Evolutionary conservation across 345 rosid species (phyloP), one percentile per base, ranked within the genome.

Genomic region (Psidium guajava): DNA sequence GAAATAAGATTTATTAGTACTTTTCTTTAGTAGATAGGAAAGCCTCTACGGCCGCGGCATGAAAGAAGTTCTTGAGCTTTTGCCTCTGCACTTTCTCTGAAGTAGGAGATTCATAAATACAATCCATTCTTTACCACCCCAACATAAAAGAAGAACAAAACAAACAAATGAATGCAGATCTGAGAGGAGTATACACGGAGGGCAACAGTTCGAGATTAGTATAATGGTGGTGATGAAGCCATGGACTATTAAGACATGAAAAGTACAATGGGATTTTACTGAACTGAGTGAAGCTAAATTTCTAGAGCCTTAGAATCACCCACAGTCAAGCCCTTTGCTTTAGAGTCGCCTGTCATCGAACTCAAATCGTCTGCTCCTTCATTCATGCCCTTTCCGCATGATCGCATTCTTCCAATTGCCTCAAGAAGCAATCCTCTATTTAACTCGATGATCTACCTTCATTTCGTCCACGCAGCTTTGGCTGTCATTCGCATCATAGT

Each of bases 401-500:
- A n/a, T 85, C 85, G 3, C 85, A 82, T 53, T 58, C 88, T 61
- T 89, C 91, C 85, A 93, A 89, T 84, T 88, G 93, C 88, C 87
- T 93, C 90, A 92, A 87, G 93, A 97, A 95, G 90, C 92, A 88
- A 74, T 93, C 91, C 91, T 95, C 98, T 57, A 94, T 88, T 47
- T 93, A 93, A 83, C 90, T 83, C 64, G 91, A 82, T 86, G 98
- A 93, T 87, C 90, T 93, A n/a, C 75, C 86, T 49, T 92, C 98
- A 64, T 87, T 47, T 89, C 93, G 64, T 88, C 93, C 32, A 90
- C 87, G 7, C 85, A 93, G 81, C 87, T 91, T 18, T 90, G 88
- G 11, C 85, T 87, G 84, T 83, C 87, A 74, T 88, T 87, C 86
- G 87, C 87, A 83, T 87, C 86, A 53, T 88, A 88, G 85, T 89